Evolutionary conservation across 148 eudicot genomes (phyloP), one percentile per base, ranked within the genome.

Genomic region (Suaeda aralocaspica): DNA sequence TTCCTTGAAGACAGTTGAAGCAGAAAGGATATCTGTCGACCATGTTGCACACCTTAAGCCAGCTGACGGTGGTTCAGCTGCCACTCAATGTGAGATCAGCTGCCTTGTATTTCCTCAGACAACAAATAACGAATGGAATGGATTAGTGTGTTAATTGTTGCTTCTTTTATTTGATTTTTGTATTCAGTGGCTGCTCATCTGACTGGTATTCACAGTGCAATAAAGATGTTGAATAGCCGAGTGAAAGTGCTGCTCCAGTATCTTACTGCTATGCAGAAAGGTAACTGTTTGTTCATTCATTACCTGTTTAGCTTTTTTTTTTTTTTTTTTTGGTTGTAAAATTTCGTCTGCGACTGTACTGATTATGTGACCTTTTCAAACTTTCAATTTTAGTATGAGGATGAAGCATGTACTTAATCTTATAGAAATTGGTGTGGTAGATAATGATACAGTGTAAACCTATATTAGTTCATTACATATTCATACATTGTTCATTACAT

Each of bases 11-110:
- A 93, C 98, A 21, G 98, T 93, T 51, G 98, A 93, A 79, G 98
- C 98, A 22, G 98, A 93, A 75, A 76, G 98, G 71, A 93, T 93
- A 67, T 93, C 98, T 31, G 96, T 93, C 64, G 96, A 93, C 74
- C 98, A 93, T 83, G 96, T 93, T 72, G 98, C 98, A 36, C 98
- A 88, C 74, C 95, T 93, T 48, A 93, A 93, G 82, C 98, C 96
- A 71, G 84, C 98, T 75, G 98, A 93, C 72, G 98, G 98, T 70
- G 96, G 98, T 70, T 93, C 96, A 59, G 98, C 98, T 74, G 98
- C 92, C 58, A 93, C 96, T 51, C 98, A 93, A 74, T 78, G 98
- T 93, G 77, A 84, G 89, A 41, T 45, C 66, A 60, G 67, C 67
- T 29, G 26, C 52, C 24, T 39, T 60, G 7, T 65, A 69, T 68